A percentile compares a stretch with the other conserved stretches of the same genome.
Evolutionary conservation across 306 rosid genomes (phyloP).

Genomic region (Vachellia collinsii): DNA sequence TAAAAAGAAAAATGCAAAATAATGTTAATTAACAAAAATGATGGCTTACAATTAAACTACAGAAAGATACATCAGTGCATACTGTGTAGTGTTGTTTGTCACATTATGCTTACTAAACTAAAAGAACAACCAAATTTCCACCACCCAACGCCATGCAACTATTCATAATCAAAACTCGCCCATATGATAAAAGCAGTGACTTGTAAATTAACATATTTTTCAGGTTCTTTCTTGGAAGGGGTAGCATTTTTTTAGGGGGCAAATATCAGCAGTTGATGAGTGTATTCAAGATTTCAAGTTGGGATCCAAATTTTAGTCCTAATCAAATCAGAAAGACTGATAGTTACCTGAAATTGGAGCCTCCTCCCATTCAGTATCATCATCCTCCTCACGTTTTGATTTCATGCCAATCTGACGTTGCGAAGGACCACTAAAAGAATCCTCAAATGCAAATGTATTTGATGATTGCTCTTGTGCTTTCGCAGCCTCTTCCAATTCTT

Average conservation of each 20-base stretch:
- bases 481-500: slow-evolving; percentile 62
- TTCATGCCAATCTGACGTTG: slow-evolving; percentile 72
- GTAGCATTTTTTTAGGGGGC: background rate
- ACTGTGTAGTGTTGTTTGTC: background rate
- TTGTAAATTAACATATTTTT: background rate
- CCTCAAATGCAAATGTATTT: slow-evolving; percentile 31
- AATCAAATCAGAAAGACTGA: slow-evolving; percentile 8
- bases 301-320: background rate
- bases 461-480: slow-evolving; percentile 45
- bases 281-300: slow-evolving; percentile 37
- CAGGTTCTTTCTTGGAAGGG: background rate
- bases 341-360: slow-evolving; percentile 63
- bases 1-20: background rate
- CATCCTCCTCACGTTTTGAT: slow-evolving; percentile 65
- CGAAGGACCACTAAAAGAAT: slow-evolving; percentile 37
- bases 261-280: slow-evolving; percentile 20
- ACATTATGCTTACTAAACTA: background rate
- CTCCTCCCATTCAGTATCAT: slow-evolving; percentile 74
- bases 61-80: background rate
- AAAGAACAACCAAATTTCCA: slow-evolving; percentile 3
- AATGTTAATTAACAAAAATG: background rate
- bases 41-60: background rate
- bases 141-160: background rate
- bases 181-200: background rate
- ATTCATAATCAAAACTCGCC: no score